These are phyloP conservation scores for Teunomyces lycoperdinae DNA, from an alignment of 805 yeast species.

Conservation along the genomic window DNA sequence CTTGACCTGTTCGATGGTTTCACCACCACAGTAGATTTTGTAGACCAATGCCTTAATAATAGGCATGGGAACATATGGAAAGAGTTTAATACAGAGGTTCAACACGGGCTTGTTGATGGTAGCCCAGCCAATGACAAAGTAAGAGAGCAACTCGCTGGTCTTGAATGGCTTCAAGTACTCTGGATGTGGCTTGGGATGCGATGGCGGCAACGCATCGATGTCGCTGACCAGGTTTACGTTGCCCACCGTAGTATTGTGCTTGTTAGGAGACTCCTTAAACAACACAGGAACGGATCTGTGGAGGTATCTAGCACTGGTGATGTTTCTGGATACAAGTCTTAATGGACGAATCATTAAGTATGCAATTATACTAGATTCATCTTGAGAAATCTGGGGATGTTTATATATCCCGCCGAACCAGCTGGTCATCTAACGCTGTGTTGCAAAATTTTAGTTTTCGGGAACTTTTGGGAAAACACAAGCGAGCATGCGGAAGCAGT, in stretches of 20 bases:
- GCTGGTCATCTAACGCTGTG: not conserved
- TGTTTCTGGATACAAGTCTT: conserved; percentile 1
- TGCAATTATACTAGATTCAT: not conserved
- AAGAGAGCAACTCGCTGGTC: conserved; percentile 56
- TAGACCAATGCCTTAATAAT: conserved; percentile 71
- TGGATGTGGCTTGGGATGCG: conserved; percentile 3
- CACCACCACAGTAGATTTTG: conserved; percentile 90
- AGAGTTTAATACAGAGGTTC: conserved; percentile 57
- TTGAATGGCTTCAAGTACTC: conserved; percentile 53
- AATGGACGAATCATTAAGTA: conserved; percentile 2
- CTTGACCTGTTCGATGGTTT: conserved; percentile 64
- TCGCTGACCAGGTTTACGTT: conserved; percentile 7
- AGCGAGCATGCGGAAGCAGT: not conserved
- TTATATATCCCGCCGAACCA: not conserved
- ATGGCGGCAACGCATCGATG: conserved; percentile 4
- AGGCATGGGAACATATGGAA: conserved; percentile 74
- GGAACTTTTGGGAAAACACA: not conserved
- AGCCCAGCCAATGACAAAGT: conserved; percentile 65
- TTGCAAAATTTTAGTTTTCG: conserved; percentile 1
- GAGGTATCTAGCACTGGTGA: not conserved
- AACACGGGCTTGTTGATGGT: conserved; percentile 64
- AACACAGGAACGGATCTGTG: not conserved
- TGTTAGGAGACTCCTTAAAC: conserved; percentile 23
- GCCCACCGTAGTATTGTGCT: conserved; percentile 16
- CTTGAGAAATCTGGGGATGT: conserved; percentile 1